Base-by-base conservation (phyloP, 768 basidiomycete genomes). In the Fomitopsis serialis region DNA sequence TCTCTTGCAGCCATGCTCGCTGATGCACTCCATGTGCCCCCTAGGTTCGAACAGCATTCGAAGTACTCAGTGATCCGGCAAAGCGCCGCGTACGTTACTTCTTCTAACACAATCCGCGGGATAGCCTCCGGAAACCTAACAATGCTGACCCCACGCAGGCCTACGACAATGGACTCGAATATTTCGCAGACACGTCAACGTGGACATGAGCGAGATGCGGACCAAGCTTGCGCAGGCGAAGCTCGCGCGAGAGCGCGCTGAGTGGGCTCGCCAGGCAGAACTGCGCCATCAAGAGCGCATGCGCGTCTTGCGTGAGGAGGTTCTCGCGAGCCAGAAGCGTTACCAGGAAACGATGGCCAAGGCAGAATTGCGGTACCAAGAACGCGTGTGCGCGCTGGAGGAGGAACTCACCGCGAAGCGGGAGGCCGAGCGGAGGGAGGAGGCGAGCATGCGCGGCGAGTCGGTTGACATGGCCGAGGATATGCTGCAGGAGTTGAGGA, bases 401-500 rank as follows among this genome's bases (percentile, higher is more conserved):
- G 60, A 63, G 54, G 56, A 61, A 49, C 46, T 63, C 43, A 54
- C 52, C 7, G 35, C 40, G 22, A 54, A 46, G 7, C 68, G 71
- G 54, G 75, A 74, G 61, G 68, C 69, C 21, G 68, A 65, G 47
- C 66, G 69, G 55, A 72, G 75, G 40, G 54, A 70, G 5, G 66
- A 68, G 44, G 68, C 49, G 43, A 58, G 48, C 36, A 48, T 48
- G 52, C 29, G 42, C 44, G 48, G 51, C 24, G 57, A 44, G 21
- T 42, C 50, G 24, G 53, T 54, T 51, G 43, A 45, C 48, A 52
- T 83, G 63, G 76, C 79, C 2, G 73, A 78, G 37, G 76, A 79
- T 40, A 74, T 85, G 61, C 70, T 85, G 45, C 72, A 77, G 37
- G 79, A 80, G 37, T 72, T 87, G 53, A 71, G 78, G 52, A 70